Base-by-base conservation (phyloP, 2,329 filamentous ascomycete species). In the Aspergillus uvarum region DNA sequence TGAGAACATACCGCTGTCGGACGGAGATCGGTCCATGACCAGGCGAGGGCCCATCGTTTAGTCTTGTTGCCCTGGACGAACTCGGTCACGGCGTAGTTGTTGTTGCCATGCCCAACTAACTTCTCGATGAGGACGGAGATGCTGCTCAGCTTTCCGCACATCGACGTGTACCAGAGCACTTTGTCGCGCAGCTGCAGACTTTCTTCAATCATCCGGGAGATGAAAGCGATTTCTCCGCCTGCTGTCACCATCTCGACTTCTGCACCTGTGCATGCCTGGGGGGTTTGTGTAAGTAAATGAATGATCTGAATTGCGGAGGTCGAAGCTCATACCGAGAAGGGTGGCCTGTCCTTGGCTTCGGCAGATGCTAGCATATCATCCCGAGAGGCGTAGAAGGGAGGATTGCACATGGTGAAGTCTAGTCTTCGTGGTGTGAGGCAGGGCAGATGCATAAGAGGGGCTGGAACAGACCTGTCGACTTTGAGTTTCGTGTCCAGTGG, bases 381-480 rank as follows among this genome's bases (percentile, higher is more conserved):
- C 3, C 83, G 78, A 0, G 90, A 92, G n/a, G 81, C 76, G 79
- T 97, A 98, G 77, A 99, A 99, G 0, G 95, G 95, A 0, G 95
- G 95, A 67, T 99, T 99, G 64, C 89, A 94, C 87, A 98, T 96
- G 60, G 86, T 87, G 72, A 98, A 97, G 71, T 94, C 88, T 48
- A 96, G 80, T 3, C 79, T 81, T 10, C 70, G 21, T 12, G 56
- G 21, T 42, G 53, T 57, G 49, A 65, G 56, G 58, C 50, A 52
- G 52, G 51, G 35, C 56, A 59, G 21, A 32, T 24, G 12, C 50
- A 12, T 3, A 26, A 19, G 24, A 47, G 5, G 32, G 14, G 5
- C 2, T 11, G n/a, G n/a, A 19, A 54, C 63, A 59, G 59, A 71
- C 22, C 60, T 67, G 56, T 74, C 64, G 24, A 71, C 51, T 19